Percentiles rank a stretch among this genome's conserved stretches.
phyloP scores from a whole-genome alignment of 495 filamentous ascomycete species.

The Penicillium mononematosum region DNA sequence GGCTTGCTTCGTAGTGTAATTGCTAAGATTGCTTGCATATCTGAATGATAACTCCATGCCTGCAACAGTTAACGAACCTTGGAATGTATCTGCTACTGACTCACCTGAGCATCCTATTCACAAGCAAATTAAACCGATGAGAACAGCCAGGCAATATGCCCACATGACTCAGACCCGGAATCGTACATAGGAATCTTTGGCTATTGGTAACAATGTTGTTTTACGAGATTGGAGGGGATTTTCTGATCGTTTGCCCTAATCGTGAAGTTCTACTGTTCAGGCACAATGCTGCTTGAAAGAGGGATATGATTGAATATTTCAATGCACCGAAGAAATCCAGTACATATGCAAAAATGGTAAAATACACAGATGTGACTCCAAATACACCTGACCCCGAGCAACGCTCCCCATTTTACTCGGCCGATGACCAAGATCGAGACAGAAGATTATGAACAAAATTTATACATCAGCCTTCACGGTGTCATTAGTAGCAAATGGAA shows the following conservation, averaged over 20 bases:
- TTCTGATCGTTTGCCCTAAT: neutral
- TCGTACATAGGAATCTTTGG: neutral
- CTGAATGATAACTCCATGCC: neutral
- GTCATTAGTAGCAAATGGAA: slow-evolving; percentile 49
- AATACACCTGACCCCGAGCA: slow-evolving; percentile 16
- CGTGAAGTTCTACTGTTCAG: neutral
- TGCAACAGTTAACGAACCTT: neutral
- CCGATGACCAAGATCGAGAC: slow-evolving; percentile 9
- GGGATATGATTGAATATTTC: slow-evolving; percentile 11
- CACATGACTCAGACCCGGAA: neutral
- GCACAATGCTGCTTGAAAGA: neutral
- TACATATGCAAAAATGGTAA: slow-evolving; percentile 17
- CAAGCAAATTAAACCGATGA: neutral
- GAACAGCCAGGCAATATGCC: neutral
- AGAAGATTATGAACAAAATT: slow-evolving; percentile 19
- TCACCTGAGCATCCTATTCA: neutral
- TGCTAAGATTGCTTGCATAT: neutral
- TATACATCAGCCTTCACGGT: slow-evolving; percentile 29
- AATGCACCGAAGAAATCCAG: slow-evolving; percentile 8
- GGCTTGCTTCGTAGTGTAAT: neutral
- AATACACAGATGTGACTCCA: slow-evolving; percentile 16
- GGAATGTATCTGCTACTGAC: neutral
- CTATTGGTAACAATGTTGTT: neutral
- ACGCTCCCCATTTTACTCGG: slow-evolving; percentile 15
- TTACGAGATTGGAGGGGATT: neutral